Evolutionary conservation across 768 basidiomycete species (phyloP).

Genomic region (Lactifluus volemus): DNA sequence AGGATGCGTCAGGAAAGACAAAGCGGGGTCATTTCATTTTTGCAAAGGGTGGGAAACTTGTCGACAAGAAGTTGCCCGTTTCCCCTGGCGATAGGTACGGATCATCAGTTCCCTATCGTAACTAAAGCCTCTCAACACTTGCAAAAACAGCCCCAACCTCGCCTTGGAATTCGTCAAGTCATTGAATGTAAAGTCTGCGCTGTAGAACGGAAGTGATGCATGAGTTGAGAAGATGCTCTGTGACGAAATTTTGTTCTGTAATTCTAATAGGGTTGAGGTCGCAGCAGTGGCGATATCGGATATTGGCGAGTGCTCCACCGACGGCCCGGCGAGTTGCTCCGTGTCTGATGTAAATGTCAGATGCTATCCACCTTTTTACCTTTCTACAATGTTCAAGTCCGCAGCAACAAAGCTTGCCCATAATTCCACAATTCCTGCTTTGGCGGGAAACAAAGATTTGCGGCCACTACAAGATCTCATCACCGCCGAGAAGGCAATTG

Average conservation of each 20-base stretch:
- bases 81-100: slow-evolving; percentile 77
- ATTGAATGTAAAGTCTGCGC: neutral
- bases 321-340: neutral
- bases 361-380: neutral
- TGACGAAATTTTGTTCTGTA: neutral
- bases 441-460: slow-evolving; percentile 68
- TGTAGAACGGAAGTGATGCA: neutral
- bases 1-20: slow-evolving; percentile 55
- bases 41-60: slow-evolving; percentile 80
- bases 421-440: slow-evolving; percentile 70
- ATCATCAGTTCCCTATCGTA: neutral
- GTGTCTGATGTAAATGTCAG: neutral
- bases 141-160: slow-evolving; percentile 41
- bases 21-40: slow-evolving; percentile 94
- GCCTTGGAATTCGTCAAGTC: slow-evolving; percentile 64
- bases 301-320: too few species aligned
- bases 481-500: slow-evolving; percentile 75
- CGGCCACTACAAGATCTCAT: slow-evolving; percentile 83
- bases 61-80: slow-evolving; percentile 79
- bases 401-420: slow-evolving; percentile 83
- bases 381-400: slow-evolving; percentile 55
- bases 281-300: too few species aligned
- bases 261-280: neutral
- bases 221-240: neutral
- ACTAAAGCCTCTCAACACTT: neutral